Base-by-base conservation (phyloP, 2,329 filamentous ascomycete genomes). In the Trichoderma gracile region DNA sequence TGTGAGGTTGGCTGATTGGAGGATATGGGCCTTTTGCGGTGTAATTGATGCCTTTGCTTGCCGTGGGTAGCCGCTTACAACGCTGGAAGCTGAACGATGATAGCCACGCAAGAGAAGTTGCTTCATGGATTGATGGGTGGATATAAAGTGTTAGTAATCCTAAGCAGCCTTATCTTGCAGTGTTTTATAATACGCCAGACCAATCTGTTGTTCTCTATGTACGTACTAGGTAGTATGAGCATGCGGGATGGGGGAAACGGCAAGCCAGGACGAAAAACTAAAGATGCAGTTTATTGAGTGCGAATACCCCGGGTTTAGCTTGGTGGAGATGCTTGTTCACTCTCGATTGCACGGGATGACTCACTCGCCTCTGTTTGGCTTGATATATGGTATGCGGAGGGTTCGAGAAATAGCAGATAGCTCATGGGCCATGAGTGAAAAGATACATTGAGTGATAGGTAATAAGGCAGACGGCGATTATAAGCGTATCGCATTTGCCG, bases 21-120 rank as follows among this genome's bases (percentile, higher is more conserved):
- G 30, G 30, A 10, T 30, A 9, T 10, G 30, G 30, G 25, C 2
- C 2, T 47, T 50, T 47, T 58, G 27, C 43, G 55, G 43, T 40
- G 56, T 25, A 5, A 17, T 47, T 15, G 43, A 12, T 40, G 45
- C 56, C 56, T 40, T 40, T 27, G 5, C 56, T 49, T 19, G 56
- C 56, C 56, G 56, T 19, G 21, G 38, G 56, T 58, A 58, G 45
- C 56, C 56, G 56, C 56, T 57, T 46, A 38, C 21, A 14, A 40
- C 19, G 12, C 4, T 38, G 33, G 5, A 53, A 47, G 14, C n/a
- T 38, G 12, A 42, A 54, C 19, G 19, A 7, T 25, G 19, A 7
- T 25, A 17, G n/a, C 19, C 10, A 12, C 21, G 25, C 5, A 14
- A 17, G 33, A 14, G 33, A 14, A 3, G 12, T 14, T 38, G 33